Evolutionary conservation across 2,329 filamentous ascomycete species (phyloP).

Genomic region (Chrysoporthe deuterocubensis): DNA sequence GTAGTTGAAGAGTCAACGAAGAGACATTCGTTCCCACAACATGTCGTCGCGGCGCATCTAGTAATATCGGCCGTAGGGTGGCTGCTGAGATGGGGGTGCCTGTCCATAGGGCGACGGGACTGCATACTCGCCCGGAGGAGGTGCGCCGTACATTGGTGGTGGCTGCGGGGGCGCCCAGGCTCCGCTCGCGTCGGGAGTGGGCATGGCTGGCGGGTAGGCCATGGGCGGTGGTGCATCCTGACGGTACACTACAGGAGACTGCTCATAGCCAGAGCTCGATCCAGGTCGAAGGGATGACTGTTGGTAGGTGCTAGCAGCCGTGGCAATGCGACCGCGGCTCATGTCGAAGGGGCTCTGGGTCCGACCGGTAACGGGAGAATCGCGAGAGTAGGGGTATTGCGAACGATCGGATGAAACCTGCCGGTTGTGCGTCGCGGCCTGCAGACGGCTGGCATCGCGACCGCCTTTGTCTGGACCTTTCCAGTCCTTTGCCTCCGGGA

Average conservation of each 20-base stretch:
- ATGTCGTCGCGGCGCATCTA: slow-evolving; percentile 1
- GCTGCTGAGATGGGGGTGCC: slow-evolving; percentile 25
- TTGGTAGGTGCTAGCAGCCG: slow-evolving; percentile 50
- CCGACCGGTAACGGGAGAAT: slow-evolving; percentile 37
- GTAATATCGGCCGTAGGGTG: slow-evolving; percentile 27
- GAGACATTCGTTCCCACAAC: neutral
- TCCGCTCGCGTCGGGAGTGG: slow-evolving; percentile 23
- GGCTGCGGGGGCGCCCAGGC: slow-evolving; percentile 24
- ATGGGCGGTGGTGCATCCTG: slow-evolving; percentile 24
- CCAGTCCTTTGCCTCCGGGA: slow-evolving; percentile 66
- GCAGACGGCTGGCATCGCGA: slow-evolving; percentile 34
- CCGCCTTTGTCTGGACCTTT: slow-evolving; percentile 45
- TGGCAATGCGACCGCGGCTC: slow-evolving; percentile 41
- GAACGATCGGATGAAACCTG: slow-evolving; percentile 32
- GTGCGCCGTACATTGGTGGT: slow-evolving; percentile 15
- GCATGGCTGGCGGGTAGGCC: slow-evolving; percentile 18
- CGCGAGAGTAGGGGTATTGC: slow-evolving; percentile 33
- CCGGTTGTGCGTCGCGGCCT: slow-evolving; percentile 31
- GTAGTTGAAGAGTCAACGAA: neutral
- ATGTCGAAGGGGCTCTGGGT: slow-evolving; percentile 54
- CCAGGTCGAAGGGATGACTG: slow-evolving; percentile 58
- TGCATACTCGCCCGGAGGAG: slow-evolving; percentile 19
- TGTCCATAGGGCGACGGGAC: slow-evolving; percentile 26
- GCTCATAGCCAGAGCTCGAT: slow-evolving; percentile 46
- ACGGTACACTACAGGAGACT: slow-evolving; percentile 37